Base-by-base conservation (phyloP, 345 rosid species). In the Melaleuca alternifolia region DNA sequence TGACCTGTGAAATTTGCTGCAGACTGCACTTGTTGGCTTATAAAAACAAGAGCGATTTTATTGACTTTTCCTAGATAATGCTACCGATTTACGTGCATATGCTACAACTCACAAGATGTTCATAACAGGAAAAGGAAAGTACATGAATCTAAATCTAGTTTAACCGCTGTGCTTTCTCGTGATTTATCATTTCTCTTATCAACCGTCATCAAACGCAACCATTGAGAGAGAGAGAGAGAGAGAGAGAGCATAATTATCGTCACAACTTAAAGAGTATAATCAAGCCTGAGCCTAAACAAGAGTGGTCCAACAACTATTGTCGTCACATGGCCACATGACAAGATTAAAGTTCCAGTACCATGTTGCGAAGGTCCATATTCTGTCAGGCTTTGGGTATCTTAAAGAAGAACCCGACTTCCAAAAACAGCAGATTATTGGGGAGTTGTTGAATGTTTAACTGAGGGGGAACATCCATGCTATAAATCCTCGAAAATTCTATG, bases 361-460 rank as follows among this genome's bases (percentile, higher is more conserved):
- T 16, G 24, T 37, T 33, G 79, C 1, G 3, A 9, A 71, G 0
- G 79, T 0, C 1, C 13, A 37, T 13, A 71, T 71, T 37, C 81
- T 23, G 24, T 37, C 44, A 37, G 26, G 81, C 18, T 71, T 71
- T 1, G 48, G 24, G 24, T 37, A 37, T 71, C 33, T 71, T 1
- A 71, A 18, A 37, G 26, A 71, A 5, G 13, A 9, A 71, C 48
- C 33, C 23, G 6, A 71, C 33, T 37, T 18, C 24, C 81, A 71
- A 65, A 65, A 71, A 71, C 48, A 18, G 81, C 0, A 37, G 81
- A 71, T 71, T 71, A 71, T 18, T 30, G 46, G 79, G 79, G 24
- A 33, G 81, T 9, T 23, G 26, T 37, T 71, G 77, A 65, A 71
- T 71, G 81, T 20, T 20, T 18, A 18, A 15, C 10, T 14, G 77